Conservation (phyloP, 306 rosid species). For the Vigna mungo region DNA sequence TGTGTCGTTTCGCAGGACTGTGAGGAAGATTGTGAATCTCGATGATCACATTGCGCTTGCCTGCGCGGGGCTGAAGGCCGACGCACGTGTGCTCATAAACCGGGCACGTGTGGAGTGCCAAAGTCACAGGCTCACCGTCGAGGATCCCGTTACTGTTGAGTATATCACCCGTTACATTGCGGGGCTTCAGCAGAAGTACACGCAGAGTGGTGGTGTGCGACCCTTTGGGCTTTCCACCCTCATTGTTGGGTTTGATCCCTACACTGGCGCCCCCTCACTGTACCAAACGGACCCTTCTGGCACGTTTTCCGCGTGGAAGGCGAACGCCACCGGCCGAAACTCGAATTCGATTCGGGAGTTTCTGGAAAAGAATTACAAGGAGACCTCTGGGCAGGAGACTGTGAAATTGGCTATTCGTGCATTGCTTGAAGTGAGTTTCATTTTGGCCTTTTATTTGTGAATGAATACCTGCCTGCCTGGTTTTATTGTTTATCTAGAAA, state of each 20-base stretch:
- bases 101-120: conserved; percentile 93
- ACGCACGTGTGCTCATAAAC: conserved; percentile 94
- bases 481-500: not conserved
- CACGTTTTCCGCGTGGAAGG: conserved; percentile 97
- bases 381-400: conserved; percentile 90
- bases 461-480: conserved; percentile 12
- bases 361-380: conserved; percentile 90
- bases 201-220: conserved; percentile 97
- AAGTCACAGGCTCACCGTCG: conserved; percentile 93
- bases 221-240: conserved; percentile 98
- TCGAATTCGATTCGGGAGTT: conserved; percentile 93
- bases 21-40: conserved; percentile 58
- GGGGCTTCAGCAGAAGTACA: conserved; percentile 98
- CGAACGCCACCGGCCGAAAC: conserved; percentile 94
- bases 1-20: conserved; percentile 43
- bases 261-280: conserved; percentile 68
- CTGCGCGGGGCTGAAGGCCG: conserved; percentile 98
- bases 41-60: conserved; percentile 75
- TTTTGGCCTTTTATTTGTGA: conserved; percentile 11
- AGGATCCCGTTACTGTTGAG: conserved; percentile 96
- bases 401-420: conserved; percentile 93
- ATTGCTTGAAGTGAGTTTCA: conserved; percentile 76
- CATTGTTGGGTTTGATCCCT: conserved; percentile 95
- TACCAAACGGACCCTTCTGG: conserved; percentile 99
- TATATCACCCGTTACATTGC: conserved; percentile 94